Percentiles rank a stretch among this genome's conserved stretches.
These are phyloP conservation scores for Conticribra guillardii DNA, from an alignment of 108 stramenopile genomes.

Conservation along the genomic window DNA sequence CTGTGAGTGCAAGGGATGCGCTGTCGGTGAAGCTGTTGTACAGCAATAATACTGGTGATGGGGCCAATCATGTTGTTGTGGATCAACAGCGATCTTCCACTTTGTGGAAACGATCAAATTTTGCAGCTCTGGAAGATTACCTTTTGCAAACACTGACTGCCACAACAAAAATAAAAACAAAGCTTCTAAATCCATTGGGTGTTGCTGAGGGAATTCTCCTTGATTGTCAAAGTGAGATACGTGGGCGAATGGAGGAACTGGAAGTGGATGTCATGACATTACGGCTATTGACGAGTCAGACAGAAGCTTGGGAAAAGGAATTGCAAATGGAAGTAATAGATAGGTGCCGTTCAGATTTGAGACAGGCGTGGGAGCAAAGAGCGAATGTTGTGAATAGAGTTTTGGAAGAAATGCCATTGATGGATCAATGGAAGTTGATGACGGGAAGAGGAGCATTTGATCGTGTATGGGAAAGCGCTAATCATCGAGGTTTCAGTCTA, in stretches of 20 bases:
- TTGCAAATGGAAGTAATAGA: slow-evolving; percentile 51
- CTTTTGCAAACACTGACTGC: slow-evolving; percentile 72
- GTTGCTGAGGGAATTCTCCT: slow-evolving; percentile 72
- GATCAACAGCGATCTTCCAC: slow-evolving; percentile 5
- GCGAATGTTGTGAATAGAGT: slow-evolving; percentile 16
- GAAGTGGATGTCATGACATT: slow-evolving; percentile 73
- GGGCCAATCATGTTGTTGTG: too few relatives aligned
- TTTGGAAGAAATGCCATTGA: slow-evolving; percentile 19
- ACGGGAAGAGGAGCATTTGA: slow-evolving; percentile 52
- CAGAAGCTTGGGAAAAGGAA: slow-evolving; percentile 75
- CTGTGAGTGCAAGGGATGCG: slow-evolving; percentile 76
- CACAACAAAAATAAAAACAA: slow-evolving; percentile 75
- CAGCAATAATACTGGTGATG: slow-evolving; percentile 8
- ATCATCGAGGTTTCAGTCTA: background rate
- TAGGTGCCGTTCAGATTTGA: slow-evolving; percentile 30
- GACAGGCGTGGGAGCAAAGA: slow-evolving; percentile 31
- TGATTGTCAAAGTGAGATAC: slow-evolving; percentile 60
- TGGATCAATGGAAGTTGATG: slow-evolving; percentile 43
- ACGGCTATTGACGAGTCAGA: slow-evolving; percentile 63
- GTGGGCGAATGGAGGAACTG: slow-evolving; percentile 52
- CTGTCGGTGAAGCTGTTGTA: slow-evolving; percentile 63
- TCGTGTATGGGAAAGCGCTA: slow-evolving; percentile 58
- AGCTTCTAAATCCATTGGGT: slow-evolving; percentile 80
- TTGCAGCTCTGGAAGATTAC: slow-evolving; percentile 68
- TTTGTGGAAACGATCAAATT: slow-evolving; percentile 70